Conservation (phyloP, 805 yeast genomes). For the Saturnispora mendoncae region DNA sequence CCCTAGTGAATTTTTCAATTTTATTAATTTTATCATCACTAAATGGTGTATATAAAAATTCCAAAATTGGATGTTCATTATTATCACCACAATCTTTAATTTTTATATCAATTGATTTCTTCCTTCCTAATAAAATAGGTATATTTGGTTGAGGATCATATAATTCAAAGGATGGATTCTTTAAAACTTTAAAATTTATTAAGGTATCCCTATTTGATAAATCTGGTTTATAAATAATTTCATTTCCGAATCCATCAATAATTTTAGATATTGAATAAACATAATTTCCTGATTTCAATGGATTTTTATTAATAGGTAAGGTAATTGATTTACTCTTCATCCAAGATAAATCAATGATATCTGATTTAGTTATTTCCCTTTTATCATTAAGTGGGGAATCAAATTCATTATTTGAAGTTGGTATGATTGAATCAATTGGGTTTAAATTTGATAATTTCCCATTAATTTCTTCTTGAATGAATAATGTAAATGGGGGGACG, state of each 20-base stretch:
- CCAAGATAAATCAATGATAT: slow-evolving; percentile 33
- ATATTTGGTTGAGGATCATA: slow-evolving; percentile 27
- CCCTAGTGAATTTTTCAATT: slow-evolving; percentile 17
- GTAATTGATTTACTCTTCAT: slow-evolving; percentile 23
- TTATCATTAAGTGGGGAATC: slow-evolving; percentile 37
- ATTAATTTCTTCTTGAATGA: slow-evolving; percentile 40
- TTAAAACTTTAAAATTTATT: slow-evolving; percentile 43
- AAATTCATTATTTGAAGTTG: slow-evolving; percentile 41
- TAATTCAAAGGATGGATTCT: slow-evolving; percentile 44
- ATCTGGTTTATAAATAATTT: slow-evolving; percentile 35
- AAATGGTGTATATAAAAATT: slow-evolving; percentile 27
- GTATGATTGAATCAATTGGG: slow-evolving; percentile 27
- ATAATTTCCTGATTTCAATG: slow-evolving; percentile 40
- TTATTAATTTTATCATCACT: slow-evolving; percentile 12
- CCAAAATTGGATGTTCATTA: slow-evolving; percentile 44
- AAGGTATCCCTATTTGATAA: slow-evolving; percentile 31
- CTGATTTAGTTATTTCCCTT: slow-evolving; percentile 21
- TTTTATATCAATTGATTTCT: slow-evolving; percentile 27
- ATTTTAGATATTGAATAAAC: slow-evolving; percentile 49
- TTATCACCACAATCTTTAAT: slow-evolving; percentile 20
- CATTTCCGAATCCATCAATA: slow-evolving; percentile 61
- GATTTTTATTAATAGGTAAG: slow-evolving; percentile 21
- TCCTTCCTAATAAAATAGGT: slow-evolving; percentile 26
- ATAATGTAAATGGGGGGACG: slow-evolving; percentile 64
- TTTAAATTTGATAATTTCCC: slow-evolving; percentile 26